These are phyloP conservation scores for Aspergillus ochraceoroseus DNA, from an alignment of 2,329 filamentous ascomycete species.

Conservation along the genomic window DNA sequence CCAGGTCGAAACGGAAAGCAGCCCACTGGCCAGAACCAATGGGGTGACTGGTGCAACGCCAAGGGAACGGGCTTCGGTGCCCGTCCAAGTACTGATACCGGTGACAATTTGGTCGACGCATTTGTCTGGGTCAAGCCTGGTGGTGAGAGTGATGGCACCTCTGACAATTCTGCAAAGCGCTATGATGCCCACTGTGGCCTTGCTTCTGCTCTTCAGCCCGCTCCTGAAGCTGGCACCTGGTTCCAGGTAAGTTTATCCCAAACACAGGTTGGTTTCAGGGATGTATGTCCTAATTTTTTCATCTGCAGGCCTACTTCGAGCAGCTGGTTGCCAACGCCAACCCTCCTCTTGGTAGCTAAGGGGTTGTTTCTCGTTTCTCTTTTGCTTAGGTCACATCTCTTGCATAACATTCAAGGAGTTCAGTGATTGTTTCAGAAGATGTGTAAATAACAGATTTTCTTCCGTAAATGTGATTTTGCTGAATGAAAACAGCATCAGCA, in stretches of 20 bases:
- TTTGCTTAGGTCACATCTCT: no score
- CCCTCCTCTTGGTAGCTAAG: slow-evolving; percentile 19
- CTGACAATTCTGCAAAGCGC: slow-evolving; percentile 46
- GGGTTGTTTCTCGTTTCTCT: slow-evolving; percentile 3
- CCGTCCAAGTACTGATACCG: slow-evolving; percentile 61
- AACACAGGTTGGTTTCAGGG: slow-evolving; percentile 26
- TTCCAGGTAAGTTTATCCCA: slow-evolving; percentile 48
- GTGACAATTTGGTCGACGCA: slow-evolving; percentile 56
- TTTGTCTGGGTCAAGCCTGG: slow-evolving; percentile 70
- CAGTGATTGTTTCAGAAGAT: not conserved
- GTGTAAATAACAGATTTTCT: no score
- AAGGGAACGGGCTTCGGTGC: slow-evolving; percentile 59
- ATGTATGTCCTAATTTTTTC: slow-evolving; percentile 2
- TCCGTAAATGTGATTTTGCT: no score
- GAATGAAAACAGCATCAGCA: no score
- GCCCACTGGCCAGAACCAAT: slow-evolving; percentile 51
- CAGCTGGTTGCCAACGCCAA: slow-evolving; percentile 30
- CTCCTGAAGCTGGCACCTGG: slow-evolving; percentile 66
- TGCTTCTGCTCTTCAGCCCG: slow-evolving; percentile 54
- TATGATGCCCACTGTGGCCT: slow-evolving; percentile 55
- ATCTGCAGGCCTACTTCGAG: slow-evolving; percentile 26
- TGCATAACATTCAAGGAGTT: no score
- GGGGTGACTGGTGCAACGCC: slow-evolving; percentile 67
- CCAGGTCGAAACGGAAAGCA: slow-evolving; percentile 59
- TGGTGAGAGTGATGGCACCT: slow-evolving; percentile 51